Conservation (phyloP, 371 early-diverging fungal genomes). For the Modicella reniformis region DNA sequence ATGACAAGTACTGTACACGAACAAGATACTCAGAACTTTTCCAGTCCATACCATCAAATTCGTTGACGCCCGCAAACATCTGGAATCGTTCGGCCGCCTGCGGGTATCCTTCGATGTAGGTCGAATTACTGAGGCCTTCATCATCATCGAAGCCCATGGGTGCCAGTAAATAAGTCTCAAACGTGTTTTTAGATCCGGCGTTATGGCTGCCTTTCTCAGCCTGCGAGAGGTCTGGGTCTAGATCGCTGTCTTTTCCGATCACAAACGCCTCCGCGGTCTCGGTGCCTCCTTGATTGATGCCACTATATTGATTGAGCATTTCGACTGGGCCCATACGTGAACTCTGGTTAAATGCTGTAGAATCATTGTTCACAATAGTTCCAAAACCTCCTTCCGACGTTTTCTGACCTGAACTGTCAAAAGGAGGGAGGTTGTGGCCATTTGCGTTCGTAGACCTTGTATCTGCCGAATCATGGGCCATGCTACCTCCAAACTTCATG, state of each 20-base stretch:
- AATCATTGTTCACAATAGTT: conserved; percentile 6
- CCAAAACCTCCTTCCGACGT: not conserved
- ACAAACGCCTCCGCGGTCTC: not conserved
- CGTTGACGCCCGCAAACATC: conserved; percentile 49
- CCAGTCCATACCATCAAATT: conserved; percentile 57
- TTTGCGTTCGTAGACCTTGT: not conserved
- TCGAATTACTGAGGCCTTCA: conserved; percentile 13
- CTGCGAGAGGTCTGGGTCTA: not conserved
- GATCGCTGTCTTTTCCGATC: not conserved
- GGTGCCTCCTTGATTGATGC: not conserved
- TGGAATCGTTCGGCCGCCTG: conserved; percentile 47
- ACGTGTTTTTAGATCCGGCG: conserved; percentile 8
- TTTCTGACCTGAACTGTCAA: conserved; percentile 11
- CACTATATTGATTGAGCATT: conserved; percentile 14
- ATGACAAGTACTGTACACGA: not conserved
- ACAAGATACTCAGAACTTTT: too few species aligned
- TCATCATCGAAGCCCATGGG: conserved; percentile 55
- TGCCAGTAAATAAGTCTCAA: conserved; percentile 44
- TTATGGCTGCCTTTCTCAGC: not conserved
- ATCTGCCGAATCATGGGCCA: not conserved
- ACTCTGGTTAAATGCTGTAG: conserved; percentile 14
- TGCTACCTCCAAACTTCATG: not conserved
- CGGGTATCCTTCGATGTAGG: conserved; percentile 24
- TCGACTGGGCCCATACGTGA: conserved; percentile 1
- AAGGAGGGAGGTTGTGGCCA: not conserved